These are phyloP conservation scores for Vanilla planifolia DNA, from an alignment of 106 monocot species.

Conservation along the genomic window DNA sequence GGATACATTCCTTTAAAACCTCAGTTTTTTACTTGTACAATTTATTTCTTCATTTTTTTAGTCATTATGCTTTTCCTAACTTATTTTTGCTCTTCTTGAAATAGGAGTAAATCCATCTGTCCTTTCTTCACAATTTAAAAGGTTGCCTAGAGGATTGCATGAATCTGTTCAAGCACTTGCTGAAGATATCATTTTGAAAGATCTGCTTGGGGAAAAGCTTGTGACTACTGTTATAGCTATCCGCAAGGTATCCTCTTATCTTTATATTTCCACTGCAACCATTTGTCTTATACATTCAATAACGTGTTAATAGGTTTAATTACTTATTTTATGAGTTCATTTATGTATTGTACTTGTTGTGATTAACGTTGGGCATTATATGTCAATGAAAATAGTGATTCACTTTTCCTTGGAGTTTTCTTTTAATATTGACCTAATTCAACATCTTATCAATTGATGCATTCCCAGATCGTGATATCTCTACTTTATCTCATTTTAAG, in stretches of 20 bases:
- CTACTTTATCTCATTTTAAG: too few relatives aligned
- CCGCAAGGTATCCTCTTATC: constrained; percentile 51
- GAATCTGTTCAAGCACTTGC: constrained; percentile 77
- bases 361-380: neutral
- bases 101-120: constrained; percentile 65
- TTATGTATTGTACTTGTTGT: neutral
- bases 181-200: constrained; percentile 46
- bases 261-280: neutral
- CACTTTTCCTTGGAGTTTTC: too few relatives aligned
- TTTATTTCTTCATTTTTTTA: neutral
- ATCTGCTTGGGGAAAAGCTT: constrained; percentile 74
- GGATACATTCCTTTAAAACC: neutral
- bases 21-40: neutral
- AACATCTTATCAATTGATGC: too few relatives aligned
- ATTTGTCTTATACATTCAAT: neutral
- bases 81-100: neutral
- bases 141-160: constrained; percentile 66
- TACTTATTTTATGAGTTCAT: neutral
- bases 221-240: constrained; percentile 50
- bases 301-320: neutral
- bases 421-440: too few relatives aligned
- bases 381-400: neutral
- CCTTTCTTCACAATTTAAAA: constrained; percentile 25
- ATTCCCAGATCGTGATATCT: too few relatives aligned
- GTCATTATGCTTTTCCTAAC: neutral